These are phyloP conservation scores for Eucalyptus erythrocorys DNA, from an alignment of 345 rosid genomes.

Conservation along the genomic window DNA sequence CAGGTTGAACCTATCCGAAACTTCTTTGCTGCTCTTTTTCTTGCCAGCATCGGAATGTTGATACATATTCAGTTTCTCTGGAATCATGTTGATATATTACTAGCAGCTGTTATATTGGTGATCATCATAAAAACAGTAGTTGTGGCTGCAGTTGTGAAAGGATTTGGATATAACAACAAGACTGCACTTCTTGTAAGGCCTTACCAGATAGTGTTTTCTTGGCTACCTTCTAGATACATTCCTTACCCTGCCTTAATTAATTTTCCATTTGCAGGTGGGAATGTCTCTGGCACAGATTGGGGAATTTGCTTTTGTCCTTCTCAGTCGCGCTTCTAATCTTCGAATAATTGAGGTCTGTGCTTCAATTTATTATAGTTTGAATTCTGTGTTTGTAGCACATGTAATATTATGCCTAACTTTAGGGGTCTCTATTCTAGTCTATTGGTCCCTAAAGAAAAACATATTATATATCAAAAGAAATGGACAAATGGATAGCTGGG, in stretches of 20 bases:
- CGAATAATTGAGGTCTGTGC: constrained; percentile 77
- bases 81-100: constrained; percentile 82
- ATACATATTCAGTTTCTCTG: constrained; percentile 87
- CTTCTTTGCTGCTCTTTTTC: constrained; percentile 88
- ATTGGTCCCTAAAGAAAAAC: neutral
- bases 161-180: constrained; percentile 85
- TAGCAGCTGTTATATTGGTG: constrained; percentile 78
- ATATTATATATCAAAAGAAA: neutral
- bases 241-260: neutral
- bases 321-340: constrained; percentile 97
- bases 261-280: constrained; percentile 46
- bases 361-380: neutral
- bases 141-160: constrained; percentile 59
- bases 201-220: neutral
- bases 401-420: neutral
- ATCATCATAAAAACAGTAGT: constrained; percentile 63
- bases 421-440: neutral
- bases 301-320: constrained; percentile 93
- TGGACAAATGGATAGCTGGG: neutral
- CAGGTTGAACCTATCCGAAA: constrained; percentile 94
- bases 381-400: neutral
- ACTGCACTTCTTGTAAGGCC: constrained; percentile 72
- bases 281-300: constrained; percentile 97
- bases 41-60: constrained; percentile 91
- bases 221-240: neutral